Base-by-base conservation (phyloP, 1,139 yeast species). In the Scheffersomyces quercinus region DNA sequence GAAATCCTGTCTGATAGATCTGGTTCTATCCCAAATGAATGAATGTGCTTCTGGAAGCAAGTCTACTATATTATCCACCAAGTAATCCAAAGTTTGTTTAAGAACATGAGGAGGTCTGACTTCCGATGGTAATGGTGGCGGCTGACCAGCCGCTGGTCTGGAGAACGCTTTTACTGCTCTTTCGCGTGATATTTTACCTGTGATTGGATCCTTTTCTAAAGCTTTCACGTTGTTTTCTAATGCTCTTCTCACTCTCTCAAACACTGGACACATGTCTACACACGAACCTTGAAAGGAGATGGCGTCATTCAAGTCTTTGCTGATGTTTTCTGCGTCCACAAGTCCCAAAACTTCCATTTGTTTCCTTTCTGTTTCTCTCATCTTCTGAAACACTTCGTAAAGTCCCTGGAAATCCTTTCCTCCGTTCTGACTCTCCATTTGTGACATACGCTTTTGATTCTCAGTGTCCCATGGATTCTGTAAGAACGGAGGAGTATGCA, bases 81-180 rank as follows among this genome's bases (percentile, higher is more conserved):
- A 73, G 58, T 87, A 88, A 47, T 85, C 74, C 47, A 93, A 68
- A 0, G 97, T 84, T 32, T 70, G 58, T 9, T 75, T 76, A 41
- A 95, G 67, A 1, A 91, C 73, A 46, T 75, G 78, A 0, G 99
- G 99, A 1, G 99, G 97, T 50, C 99, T 75, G 2, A 95, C 99
- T 62, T 95, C 99, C 0, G 97, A 89, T 0, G 99, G 99, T 44
- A 95, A 69, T 3, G 98, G 96, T 4, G 98, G 98, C 1, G 97
- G 96, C 54, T 95, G 97, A 9, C 99, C 99, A 1, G 99, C 98
- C 9, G 97, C 97, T 0, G 99, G 98, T 53, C 99, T 74, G 29
- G 96, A 88, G 61, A 93, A 95, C 2, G 97, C 96, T 64, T 95
- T 95, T 6, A 95, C 81, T 0, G 98, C 97, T 38, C 75, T 73